Conservation (phyloP, 768 basidiomycete species). For the Hypsizygus marmoreus region DNA sequence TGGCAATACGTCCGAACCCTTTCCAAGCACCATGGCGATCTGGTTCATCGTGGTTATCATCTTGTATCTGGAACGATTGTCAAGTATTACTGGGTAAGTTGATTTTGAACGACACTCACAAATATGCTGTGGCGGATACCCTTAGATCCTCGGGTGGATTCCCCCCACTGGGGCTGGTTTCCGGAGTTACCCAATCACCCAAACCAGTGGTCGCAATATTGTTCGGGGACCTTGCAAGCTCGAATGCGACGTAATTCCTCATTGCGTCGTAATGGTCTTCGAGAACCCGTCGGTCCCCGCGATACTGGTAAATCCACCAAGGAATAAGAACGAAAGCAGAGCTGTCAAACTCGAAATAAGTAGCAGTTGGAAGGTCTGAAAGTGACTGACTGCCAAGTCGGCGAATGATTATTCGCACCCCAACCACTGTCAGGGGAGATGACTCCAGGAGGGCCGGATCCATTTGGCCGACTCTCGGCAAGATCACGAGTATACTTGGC, state of each 20-base stretch:
- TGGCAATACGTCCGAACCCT: conserved; percentile 23
- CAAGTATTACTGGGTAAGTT: too few relatives aligned
- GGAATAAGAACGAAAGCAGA: conserved; percentile 32
- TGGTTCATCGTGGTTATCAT: conserved; percentile 29
- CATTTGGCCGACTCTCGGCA: conserved; percentile 23
- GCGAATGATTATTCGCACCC: conserved; percentile 32
- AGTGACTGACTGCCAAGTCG: conserved; percentile 31
- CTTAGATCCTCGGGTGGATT: conserved; percentile 32
- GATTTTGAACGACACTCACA: too few relatives aligned
- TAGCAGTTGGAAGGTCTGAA: background rate
- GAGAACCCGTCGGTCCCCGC: conserved; percentile 27
- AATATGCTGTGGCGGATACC: conserved; percentile 29
- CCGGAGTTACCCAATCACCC: conserved; percentile 47
- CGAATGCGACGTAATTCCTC: conserved; percentile 31
- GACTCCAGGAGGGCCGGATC: conserved; percentile 27
- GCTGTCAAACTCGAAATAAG: conserved; percentile 7
- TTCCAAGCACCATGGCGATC: conserved; percentile 22
- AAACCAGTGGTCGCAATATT: conserved; percentile 26
- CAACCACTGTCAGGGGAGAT: conserved; percentile 31
- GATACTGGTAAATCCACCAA: conserved; percentile 30
- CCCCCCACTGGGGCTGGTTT: conserved; percentile 39
- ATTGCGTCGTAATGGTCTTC: conserved; percentile 28
- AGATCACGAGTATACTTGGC: conserved; percentile 29
- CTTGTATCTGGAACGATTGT: conserved; percentile 24
- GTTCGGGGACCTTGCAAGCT: conserved; percentile 29